Percentiles rank a stretch among this genome's conserved stretches.
Conservation (phyloP, 2,329 filamentous ascomycete species). For the Fusarium mexicanum region DNA sequence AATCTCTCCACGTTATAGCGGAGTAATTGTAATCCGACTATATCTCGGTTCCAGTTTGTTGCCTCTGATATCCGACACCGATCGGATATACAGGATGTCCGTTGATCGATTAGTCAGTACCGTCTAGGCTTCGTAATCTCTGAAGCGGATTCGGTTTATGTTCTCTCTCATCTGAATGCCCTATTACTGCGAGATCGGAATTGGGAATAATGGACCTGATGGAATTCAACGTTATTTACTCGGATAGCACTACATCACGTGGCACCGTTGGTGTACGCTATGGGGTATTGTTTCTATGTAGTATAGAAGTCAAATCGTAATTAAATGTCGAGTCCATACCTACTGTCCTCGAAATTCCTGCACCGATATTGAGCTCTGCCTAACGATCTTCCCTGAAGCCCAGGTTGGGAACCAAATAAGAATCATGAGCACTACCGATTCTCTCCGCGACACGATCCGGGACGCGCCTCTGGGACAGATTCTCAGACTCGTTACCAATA, state of each 20-base stretch:
- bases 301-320: accelerated
- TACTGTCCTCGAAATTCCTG: accelerated
- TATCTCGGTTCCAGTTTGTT: too few relatives aligned
- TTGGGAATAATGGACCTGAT: accelerated
- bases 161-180: accelerated
- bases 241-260: too few relatives aligned
- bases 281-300: accelerated
- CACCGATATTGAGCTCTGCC: accelerated
- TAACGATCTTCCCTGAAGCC: accelerated
- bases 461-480: constrained; percentile 68
- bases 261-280: accelerated
- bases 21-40: neutral
- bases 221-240: neutral
- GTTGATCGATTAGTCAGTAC: neutral
- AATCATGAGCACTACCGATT: neutral
- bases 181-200: accelerated
- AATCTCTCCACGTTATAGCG: neutral
- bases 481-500: constrained; percentile 62
- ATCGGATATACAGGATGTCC: neutral
- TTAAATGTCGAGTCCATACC: accelerated
- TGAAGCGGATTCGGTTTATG: accelerated
- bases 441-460: constrained; percentile 50
- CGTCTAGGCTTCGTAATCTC: accelerated
- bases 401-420: accelerated
- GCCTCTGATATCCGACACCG: neutral